Conservation (phyloP, 2,329 filamentous ascomycete genomes). For the Cyclaneusma minus region DNA sequence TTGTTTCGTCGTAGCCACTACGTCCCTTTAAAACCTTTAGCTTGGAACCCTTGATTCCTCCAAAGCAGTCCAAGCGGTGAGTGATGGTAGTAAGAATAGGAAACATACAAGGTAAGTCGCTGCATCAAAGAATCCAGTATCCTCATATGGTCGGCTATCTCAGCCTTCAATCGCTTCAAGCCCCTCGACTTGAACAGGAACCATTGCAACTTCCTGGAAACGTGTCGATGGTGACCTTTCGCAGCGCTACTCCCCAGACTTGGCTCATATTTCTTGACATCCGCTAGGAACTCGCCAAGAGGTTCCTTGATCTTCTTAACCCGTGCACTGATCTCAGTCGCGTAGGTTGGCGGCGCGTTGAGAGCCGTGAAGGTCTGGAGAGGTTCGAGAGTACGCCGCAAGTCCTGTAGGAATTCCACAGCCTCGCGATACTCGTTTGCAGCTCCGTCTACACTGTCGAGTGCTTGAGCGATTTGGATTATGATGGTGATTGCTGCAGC, state of each 20-base stretch:
- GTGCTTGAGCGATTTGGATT: conserved; percentile 4
- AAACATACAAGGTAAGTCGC: background rate
- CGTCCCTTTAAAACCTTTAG: too few relatives aligned
- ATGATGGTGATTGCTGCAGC: conserved; percentile 2
- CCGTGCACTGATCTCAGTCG: conserved; percentile 3
- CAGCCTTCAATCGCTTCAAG: conserved; percentile 1
- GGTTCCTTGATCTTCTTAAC: conserved; percentile 4
- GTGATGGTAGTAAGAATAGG: too few relatives aligned
- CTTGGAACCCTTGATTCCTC: too few relatives aligned
- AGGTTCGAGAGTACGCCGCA: conserved; percentile 4
- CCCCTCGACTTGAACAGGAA: conserved; percentile 2
- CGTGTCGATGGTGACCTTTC: conserved; percentile 3
- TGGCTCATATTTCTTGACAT: conserved; percentile 5
- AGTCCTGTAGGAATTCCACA: conserved; percentile 5
- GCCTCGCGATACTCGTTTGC: conserved; percentile 5
- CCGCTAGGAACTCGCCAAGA: conserved; percentile 3
- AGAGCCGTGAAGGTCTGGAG: conserved; percentile 5
- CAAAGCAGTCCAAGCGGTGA: too few relatives aligned
- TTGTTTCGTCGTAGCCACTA: background rate
- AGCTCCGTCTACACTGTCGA: conserved; percentile 5
- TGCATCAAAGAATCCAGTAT: conserved; percentile 4
- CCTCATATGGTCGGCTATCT: conserved; percentile 4
- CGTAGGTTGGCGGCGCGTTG: conserved; percentile 4
- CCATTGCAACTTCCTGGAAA: conserved; percentile 4
- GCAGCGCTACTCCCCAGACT: conserved; percentile 3